Evolutionary conservation across 2,329 filamentous ascomycete genomes (phyloP).

Genomic region (Macrophomina phaseolina): DNA sequence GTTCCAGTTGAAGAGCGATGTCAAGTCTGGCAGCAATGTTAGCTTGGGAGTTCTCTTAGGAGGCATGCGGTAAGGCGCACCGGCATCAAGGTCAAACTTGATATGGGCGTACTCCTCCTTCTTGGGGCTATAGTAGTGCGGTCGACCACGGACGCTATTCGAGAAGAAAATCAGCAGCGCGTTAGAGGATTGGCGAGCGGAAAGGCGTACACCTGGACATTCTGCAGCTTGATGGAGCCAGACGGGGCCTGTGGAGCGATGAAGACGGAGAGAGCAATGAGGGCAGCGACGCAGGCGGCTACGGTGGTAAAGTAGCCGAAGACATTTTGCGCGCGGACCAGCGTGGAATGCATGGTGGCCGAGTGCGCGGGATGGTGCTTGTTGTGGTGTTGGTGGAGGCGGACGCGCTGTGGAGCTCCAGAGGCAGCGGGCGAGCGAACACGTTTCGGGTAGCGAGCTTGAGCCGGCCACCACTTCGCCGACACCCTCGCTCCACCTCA

Average conservation of each 20-base stretch:
- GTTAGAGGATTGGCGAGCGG: background rate
- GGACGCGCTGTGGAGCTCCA: constrained; percentile 15
- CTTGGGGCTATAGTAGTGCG: constrained; percentile 93
- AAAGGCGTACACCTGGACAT: constrained; percentile 77
- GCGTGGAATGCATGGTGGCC: constrained; percentile 78
- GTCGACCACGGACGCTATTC: constrained; percentile 79
- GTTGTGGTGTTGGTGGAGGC: background rate
- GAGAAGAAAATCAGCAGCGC: background rate
- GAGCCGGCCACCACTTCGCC: constrained; percentile 19
- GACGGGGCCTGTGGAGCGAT: constrained; percentile 71
- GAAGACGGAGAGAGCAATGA: constrained; percentile 83
- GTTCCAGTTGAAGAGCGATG: constrained; percentile 97
- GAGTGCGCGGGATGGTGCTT: background rate
- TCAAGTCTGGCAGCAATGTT: constrained; percentile 65
- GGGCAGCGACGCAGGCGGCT: constrained; percentile 76
- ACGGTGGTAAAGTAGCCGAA: constrained; percentile 99
- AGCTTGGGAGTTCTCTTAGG: background rate
- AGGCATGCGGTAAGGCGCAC: constrained; percentile 41
- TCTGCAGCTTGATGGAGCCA: constrained; percentile 69
- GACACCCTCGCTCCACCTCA: background rate
- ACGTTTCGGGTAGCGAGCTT: constrained; percentile 26
- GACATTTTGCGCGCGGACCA: constrained; percentile 86
- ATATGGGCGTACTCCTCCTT: constrained; percentile 96
- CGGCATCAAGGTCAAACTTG: constrained; percentile 87
- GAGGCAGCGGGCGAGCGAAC: constrained; percentile 12